Base-by-base conservation (phyloP, 2,329 filamentous ascomycete genomes). In the Colletotrichum phormii region DNA sequence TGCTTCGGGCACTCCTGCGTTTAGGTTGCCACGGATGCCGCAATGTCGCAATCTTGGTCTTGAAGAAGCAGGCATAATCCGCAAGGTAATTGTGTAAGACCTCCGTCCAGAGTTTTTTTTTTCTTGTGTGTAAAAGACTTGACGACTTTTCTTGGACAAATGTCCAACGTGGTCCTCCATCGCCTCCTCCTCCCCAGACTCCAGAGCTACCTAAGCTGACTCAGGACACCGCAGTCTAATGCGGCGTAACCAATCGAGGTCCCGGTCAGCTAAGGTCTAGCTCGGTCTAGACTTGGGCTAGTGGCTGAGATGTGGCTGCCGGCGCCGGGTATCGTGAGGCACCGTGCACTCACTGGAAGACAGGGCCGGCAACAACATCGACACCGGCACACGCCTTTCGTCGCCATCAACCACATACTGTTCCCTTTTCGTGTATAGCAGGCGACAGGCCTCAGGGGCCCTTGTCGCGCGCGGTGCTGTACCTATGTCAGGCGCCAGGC, bases 221-320 rank as follows among this genome's bases (percentile, higher is more conserved):
- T 46, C 58, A 46, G 8, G 8, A 31, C 58, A 29, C 37, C 42
- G 58, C 24, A 29, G 15, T 61, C 24, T 9, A 51, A 24, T 49
- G 51, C 53, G 22, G 53, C 9, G 22, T 26, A 55, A n/a, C 53
- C 18, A 29, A 26, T 24, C 37, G 35, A 15, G 4, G 37, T 4
- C 12, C 37, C 11, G 22, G 26, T 37, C 42, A 54, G 42, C 54
- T 31, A 67, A 54, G 26, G 31, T 33, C 33, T 53, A 31, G 46
- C 46, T 63, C 59, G 59, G 59, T 49, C 37, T 58, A 29, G 42
- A 22, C 35, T 65, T 54, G 54, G 42, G 31, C 55, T 42, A 26
- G 59, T 60, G 65, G 59, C 59, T 64, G 46, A 71, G 54, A 63
- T 62, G 31, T 55, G 70, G 65, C 26, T 72, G 70, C 53, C 42